These are phyloP conservation scores for Aspergillus pseudoterreus DNA, from an alignment of 2,329 filamentous ascomycete species.

Conservation along the genomic window DNA sequence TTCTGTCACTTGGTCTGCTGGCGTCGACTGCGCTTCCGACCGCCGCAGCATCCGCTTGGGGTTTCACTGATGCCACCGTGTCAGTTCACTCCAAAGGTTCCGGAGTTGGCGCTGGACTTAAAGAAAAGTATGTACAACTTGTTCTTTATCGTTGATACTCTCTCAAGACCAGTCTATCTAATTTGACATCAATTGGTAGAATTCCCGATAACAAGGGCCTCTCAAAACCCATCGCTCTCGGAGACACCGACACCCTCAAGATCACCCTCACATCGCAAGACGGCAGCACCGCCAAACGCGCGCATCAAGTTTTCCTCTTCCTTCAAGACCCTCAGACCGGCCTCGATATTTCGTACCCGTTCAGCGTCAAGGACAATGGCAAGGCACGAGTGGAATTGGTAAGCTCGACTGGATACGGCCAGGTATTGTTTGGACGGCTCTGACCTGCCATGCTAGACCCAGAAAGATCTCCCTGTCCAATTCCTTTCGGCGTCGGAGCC, in stretches of 20 bases:
- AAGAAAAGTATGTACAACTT: conserved; percentile 51
- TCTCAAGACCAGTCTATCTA: neutral
- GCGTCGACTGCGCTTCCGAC: conserved; percentile 32
- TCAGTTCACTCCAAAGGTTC: conserved; percentile 58
- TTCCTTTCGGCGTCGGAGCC: conserved; percentile 66
- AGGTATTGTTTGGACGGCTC: neutral
- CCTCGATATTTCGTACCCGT: conserved; percentile 80
- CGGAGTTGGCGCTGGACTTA: conserved; percentile 49
- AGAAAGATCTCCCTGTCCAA: conserved; percentile 84
- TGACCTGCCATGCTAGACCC: conserved; percentile 55
- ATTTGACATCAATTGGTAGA: conserved; percentile 37
- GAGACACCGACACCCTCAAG: conserved; percentile 70
- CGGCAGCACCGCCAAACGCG: conserved; percentile 71
- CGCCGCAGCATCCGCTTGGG: conserved; percentile 54
- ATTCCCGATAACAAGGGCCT: conserved; percentile 59
- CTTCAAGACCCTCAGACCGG: conserved; percentile 70
- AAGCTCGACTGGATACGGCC: conserved; percentile 35
- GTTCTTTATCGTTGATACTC: neutral
- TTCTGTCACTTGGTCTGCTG: conserved; percentile 35
- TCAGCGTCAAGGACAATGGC: conserved; percentile 80
- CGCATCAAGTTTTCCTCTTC: conserved; percentile 90
- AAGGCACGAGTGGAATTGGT: conserved; percentile 85
- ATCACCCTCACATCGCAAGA: conserved; percentile 78
- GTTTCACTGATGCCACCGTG: conserved; percentile 62
- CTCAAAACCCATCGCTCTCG: conserved; percentile 61